Percentiles rank a stretch among this genome's conserved stretches.
phyloP scores from a whole-genome alignment of 495 filamentous ascomycete genomes.

The Penicillium silybi region DNA sequence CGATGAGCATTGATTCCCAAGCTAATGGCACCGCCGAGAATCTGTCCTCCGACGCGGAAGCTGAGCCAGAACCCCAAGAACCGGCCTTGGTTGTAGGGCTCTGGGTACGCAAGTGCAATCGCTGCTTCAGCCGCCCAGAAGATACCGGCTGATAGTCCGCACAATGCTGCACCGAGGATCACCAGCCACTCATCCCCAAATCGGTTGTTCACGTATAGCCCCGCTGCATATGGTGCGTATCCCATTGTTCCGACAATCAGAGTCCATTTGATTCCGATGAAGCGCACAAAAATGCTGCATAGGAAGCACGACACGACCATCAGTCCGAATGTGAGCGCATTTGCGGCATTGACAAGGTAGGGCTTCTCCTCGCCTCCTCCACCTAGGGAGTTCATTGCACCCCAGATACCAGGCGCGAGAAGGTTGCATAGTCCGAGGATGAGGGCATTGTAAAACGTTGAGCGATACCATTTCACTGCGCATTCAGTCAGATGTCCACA shows the following conservation, averaged over 20 bases:
- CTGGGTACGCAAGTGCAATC: constrained; percentile 62
- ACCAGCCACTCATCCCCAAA: constrained; percentile 61
- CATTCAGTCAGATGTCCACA: background rate
- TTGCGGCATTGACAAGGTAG: constrained; percentile 65
- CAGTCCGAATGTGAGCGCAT: constrained; percentile 61
- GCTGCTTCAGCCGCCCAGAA: constrained; percentile 68
- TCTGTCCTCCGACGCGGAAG: constrained; percentile 58
- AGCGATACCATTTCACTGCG: constrained; percentile 61
- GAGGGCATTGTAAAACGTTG: constrained; percentile 59
- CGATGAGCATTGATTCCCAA: constrained; percentile 55
- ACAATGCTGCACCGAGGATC: constrained; percentile 59
- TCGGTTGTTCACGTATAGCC: constrained; percentile 64
- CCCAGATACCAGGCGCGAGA: constrained; percentile 63
- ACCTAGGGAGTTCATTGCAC: constrained; percentile 65
- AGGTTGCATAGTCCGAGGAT: constrained; percentile 62
- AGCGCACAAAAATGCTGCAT: constrained; percentile 48
- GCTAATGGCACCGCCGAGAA: constrained; percentile 61
- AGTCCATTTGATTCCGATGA: constrained; percentile 61
- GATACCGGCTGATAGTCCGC: constrained; percentile 60
- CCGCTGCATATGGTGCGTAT: constrained; percentile 62
- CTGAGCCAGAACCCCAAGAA: constrained; percentile 61
- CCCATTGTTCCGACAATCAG: constrained; percentile 63
- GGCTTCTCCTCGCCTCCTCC: constrained; percentile 61
- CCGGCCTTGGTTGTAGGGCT: constrained; percentile 57
- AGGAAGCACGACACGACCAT: constrained; percentile 62